These are phyloP conservation scores for Parafenestella ontariensis DNA, from an alignment of 2,329 filamentous ascomycete genomes.

Conservation along the genomic window DNA sequence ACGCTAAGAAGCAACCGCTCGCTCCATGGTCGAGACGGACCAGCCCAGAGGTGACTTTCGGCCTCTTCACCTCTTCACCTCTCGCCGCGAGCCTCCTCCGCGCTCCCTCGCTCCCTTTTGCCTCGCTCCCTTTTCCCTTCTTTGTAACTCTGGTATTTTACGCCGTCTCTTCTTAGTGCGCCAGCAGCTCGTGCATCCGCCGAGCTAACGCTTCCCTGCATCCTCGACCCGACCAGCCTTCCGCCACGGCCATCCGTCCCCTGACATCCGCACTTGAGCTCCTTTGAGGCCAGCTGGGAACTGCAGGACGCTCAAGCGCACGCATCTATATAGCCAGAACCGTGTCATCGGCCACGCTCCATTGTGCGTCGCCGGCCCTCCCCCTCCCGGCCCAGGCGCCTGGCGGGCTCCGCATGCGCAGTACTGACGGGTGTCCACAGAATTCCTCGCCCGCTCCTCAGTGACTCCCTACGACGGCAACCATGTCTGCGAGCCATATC, in stretches of 20 bases:
- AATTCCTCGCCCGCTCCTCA: constrained; percentile 4
- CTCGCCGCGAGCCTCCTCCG: constrained; percentile 13
- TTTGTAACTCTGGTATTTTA: constrained; percentile 31
- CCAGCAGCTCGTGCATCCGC: constrained; percentile 17
- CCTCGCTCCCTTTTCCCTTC: constrained; percentile 23
- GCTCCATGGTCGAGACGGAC: constrained; percentile 10
- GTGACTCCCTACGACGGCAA: constrained; percentile 15
- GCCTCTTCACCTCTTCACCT: constrained; percentile 13
- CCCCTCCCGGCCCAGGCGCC: not conserved
- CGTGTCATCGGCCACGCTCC: constrained; percentile 4
- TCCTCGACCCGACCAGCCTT: constrained; percentile 19
- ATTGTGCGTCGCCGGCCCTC: constrained; percentile 8
- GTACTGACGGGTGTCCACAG: constrained; percentile 6
- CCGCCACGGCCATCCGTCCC: constrained; percentile 13
- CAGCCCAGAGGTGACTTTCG: not conserved
- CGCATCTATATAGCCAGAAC: constrained; percentile 5
- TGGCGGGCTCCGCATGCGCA: not conserved
- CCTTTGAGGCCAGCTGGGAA: constrained; percentile 43
- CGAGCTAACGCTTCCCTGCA: constrained; percentile 19
- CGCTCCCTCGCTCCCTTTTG: constrained; percentile 8
- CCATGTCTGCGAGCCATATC: constrained; percentile 57
- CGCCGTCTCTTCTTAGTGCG: constrained; percentile 25
- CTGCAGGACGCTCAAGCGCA: constrained; percentile 37
- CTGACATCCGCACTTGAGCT: constrained; percentile 28
- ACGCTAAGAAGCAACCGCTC: constrained; percentile 16